These are phyloP conservation scores for Debaryomycetaceae sp. DNA, from an alignment of 1,139 yeast species.

Conservation along the genomic window DNA sequence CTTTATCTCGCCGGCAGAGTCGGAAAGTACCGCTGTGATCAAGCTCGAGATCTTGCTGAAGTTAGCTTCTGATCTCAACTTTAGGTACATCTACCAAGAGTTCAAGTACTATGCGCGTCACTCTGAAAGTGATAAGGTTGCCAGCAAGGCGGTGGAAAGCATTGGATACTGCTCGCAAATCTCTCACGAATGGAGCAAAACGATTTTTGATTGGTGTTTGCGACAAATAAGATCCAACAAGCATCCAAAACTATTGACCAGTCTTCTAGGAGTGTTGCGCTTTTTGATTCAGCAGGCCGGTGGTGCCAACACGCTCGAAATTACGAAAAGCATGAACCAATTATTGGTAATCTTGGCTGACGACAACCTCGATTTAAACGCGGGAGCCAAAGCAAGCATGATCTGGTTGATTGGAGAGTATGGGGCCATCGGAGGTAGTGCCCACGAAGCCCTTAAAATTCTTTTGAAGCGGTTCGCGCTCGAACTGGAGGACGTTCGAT, in stretches of 20 bases:
- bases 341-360: constrained; percentile 23
- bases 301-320: constrained; percentile 9
- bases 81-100: constrained; percentile 48
- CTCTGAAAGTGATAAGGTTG: constrained; percentile 20
- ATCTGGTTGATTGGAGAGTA: constrained; percentile 92
- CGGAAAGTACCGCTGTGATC: constrained; percentile 29
- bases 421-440: constrained; percentile 34
- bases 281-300: constrained; percentile 54
- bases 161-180: constrained; percentile 41
- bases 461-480: constrained; percentile 44
- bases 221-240: constrained; percentile 16
- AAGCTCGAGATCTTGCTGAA: constrained; percentile 60
- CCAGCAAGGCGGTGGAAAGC: constrained; percentile 48
- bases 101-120: constrained; percentile 53
- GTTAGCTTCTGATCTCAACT: constrained; percentile 42
- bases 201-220: constrained; percentile 33
- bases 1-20: constrained; percentile 51
- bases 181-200: constrained; percentile 23
- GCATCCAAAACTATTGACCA: constrained; percentile 34
- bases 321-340: constrained; percentile 25
- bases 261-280: constrained; percentile 59
- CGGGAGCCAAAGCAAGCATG: constrained; percentile 68
- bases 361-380: constrained; percentile 16
- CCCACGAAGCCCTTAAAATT: constrained; percentile 68
- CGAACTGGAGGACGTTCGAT: constrained; percentile 52